Conservation (phyloP, 2,329 filamentous ascomycete genomes). For the Rhynchosporium agropyri region DNA sequence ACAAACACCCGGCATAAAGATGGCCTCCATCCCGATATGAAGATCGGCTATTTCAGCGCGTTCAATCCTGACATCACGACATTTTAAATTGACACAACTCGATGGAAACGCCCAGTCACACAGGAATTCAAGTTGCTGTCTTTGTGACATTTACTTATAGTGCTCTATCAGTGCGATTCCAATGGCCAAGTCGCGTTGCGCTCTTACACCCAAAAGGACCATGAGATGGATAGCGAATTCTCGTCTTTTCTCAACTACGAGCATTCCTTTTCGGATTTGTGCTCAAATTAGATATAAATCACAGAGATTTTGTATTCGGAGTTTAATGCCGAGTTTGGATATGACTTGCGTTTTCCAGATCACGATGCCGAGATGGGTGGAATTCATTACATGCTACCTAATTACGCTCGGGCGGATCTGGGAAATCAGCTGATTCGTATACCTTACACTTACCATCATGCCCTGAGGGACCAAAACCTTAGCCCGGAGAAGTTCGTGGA, state of each 20-base stretch:
- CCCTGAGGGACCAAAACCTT: background rate
- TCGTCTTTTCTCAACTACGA: background rate
- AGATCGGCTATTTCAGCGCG: background rate
- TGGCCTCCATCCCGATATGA: background rate
- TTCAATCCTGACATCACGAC: background rate
- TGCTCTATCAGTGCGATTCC: background rate
- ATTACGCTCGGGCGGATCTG: background rate
- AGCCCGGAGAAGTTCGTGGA: background rate
- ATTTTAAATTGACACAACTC: background rate
- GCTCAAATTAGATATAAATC: background rate
- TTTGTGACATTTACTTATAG: background rate
- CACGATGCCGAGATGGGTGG: too few relatives aligned
- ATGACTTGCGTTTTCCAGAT: background rate
- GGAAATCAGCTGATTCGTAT: background rate
- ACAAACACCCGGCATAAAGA: background rate
- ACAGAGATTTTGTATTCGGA: background rate
- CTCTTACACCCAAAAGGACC: background rate
- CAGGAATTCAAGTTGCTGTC: background rate
- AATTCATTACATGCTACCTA: background rate
- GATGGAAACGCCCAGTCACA: background rate
- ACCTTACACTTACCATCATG: background rate
- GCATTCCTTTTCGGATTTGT: background rate
- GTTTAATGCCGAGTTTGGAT: background rate
- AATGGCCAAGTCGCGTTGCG: background rate
- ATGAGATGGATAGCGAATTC: background rate